Base-by-base conservation (phyloP, 805 yeast species). In the Starmerella roubikii region DNA sequence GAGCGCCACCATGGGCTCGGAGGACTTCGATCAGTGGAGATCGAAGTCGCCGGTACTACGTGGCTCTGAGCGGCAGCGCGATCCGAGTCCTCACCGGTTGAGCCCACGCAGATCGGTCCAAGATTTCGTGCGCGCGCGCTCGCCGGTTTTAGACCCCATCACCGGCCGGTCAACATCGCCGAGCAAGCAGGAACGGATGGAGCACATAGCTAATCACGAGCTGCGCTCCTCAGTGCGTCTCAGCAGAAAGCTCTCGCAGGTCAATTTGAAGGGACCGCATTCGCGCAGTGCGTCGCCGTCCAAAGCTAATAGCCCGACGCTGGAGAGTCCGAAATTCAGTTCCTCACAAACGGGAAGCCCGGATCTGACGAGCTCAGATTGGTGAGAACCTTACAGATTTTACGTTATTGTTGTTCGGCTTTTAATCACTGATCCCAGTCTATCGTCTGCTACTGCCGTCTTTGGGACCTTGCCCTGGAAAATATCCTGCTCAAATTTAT, bases 1-100 rank as follows among this genome's bases (percentile, higher is more conserved):
- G 34, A 57, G 53, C 16, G 61, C 55, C 4, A 54, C 62, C 1
- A 44, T 58, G 37, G 62, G 62, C 2, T 56, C 51, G 20, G 55
- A 47, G 11, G 54, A 49, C 10, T 46, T 39, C 19, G 48, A 46
- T 17, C 34, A 28, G 18, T 20, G 15, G 13, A n/a, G 10, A 23
- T 11, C 25, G 10, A 23, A 23, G 8, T 11, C 10, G 25, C 25
- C 25, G 25, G 10, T 23, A 8, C 25, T 23, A 8, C n/a, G n/a
- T n/a, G n/a, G n/a, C n/a, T n/a, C n/a, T n/a, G n/a, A n/a, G 10
- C 29, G 12, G 4, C 21, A 30, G 5, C 20, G 39, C 16, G 18
- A 41, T 21, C 38, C 41, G n/a, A 41, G 45, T 25, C 45, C 45
- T 13, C 38, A 12, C 7, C 34, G 45, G 23, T 23, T 44, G 7